Base-by-base conservation (phyloP, 257 asterid genomes). In the Knoxia roxburghii region DNA sequence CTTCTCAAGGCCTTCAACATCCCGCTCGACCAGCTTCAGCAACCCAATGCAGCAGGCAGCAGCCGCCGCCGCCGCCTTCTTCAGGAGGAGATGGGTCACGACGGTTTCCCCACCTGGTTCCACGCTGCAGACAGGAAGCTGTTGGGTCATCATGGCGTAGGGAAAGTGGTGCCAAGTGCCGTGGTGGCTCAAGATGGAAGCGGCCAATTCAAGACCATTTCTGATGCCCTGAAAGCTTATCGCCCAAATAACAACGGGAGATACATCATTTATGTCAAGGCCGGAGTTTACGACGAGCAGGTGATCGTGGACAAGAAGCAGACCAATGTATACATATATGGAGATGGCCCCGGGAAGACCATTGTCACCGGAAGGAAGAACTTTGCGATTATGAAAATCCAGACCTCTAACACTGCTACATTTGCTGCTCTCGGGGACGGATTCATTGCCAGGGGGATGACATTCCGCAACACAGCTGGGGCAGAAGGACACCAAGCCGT, bases 341-440 rank as follows among this genome's bases (percentile, higher is more conserved):
- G 98, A n/a, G 98, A 91, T 27, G 96, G 96, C 51, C 76, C 88
- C 2, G 83, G 82, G 21, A 89, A 49, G 64, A 81, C 95, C 8
- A 75, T 91, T 4, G 67, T 91, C 14, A 84, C 90, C 0, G 91
- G 86, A 7, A 68, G 15, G 29, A 79, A 61, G 70, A 83, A 82
- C 64, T 67, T 0, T 27, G 86, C 26, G 0, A 29, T 13, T 0
- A 64, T 52, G 78, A 61, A 65, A 0, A 43, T 81, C 20, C 70
- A 73, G 43, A 88, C 97, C 3, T 77, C 77, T 71, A 74, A 76
- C n/a, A 84, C 88, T 0, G 88, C 97, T 48, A 86, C 96, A 6
- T 81, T 89, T 37, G 87, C 67, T 4, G 78, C 79, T 23, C 68
- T 67, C 0, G 87, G 88, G 2, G 39, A 24, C 0, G 88, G 89